phyloP scores from a whole-genome alignment of 75 land plant species.

The Pinus taeda region DNA sequence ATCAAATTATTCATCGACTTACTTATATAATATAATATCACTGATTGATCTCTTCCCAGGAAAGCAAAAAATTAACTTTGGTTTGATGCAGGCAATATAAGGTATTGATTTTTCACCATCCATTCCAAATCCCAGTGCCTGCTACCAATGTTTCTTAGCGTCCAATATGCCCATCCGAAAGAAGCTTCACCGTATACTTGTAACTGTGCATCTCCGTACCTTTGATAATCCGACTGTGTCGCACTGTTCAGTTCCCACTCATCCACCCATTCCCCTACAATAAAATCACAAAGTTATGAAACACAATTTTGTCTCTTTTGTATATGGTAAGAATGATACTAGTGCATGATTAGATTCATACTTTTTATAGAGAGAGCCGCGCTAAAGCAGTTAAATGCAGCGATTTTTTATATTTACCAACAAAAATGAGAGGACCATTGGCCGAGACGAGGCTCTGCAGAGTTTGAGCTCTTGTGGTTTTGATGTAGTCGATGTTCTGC shows the following conservation, averaged over 20 bases:
- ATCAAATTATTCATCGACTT: too few species aligned
- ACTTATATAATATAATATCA: too few species aligned
- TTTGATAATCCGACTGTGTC: slow-evolving; percentile 36
- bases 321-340: too few species aligned
- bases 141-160: slow-evolving; percentile 19
- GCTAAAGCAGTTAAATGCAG: too few species aligned
- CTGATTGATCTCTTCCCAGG: too few species aligned
- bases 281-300: too few species aligned
- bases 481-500: slow-evolving; percentile 60
- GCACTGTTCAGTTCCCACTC: slow-evolving; percentile 46
- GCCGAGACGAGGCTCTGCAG: slow-evolving; percentile 18
- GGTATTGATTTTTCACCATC: slow-evolving; percentile 55
- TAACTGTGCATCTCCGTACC: slow-evolving; percentile 56
- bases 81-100: neutral
- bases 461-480: slow-evolving; percentile 23
- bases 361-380: too few species aligned
- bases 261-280: slow-evolving; percentile 59
- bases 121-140: slow-evolving; percentile 59
- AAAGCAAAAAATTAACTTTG: too few species aligned
- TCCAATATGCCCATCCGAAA: slow-evolving; percentile 83
- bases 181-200: slow-evolving; percentile 57
- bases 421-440: slow-evolving; percentile 60
- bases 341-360: too few species aligned
- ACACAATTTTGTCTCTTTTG: too few species aligned
- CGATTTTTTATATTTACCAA: slow-evolving; percentile 36